Evolutionary conservation across 495 filamentous ascomycete species (phyloP).

Genomic region (Zalerion maritima): DNA sequence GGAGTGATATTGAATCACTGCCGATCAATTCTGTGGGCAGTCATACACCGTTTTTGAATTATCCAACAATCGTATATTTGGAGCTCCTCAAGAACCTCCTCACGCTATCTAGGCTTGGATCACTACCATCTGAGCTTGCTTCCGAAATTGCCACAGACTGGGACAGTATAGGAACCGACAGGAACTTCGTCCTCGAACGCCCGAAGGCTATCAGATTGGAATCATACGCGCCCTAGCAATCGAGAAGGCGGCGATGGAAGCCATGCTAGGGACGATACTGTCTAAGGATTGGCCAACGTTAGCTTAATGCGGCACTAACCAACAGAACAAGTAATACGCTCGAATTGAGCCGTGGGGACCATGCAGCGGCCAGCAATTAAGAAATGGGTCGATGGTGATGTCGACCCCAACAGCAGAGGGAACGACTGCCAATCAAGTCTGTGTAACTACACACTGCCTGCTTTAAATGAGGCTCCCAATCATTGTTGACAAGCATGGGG

Average conservation of each 20-base stretch:
- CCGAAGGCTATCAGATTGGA: conserved; percentile 9
- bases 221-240: conserved; percentile 8
- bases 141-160: too few species aligned
- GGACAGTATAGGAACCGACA: too few species aligned
- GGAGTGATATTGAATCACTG: too few species aligned
- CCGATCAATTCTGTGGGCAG: too few species aligned
- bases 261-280: too few species aligned
- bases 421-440: conserved; percentile 5
- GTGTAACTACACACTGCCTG: conserved; percentile 3
- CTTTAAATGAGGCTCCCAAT: conserved; percentile 2
- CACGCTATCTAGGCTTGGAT: too few species aligned
- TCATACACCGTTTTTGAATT: too few species aligned
- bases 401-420: conserved; percentile 3
- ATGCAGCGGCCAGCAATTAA: conserved; percentile 3
- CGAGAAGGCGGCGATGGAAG: conserved; percentile 7
- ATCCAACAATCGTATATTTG: too few species aligned
- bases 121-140: too few species aligned
- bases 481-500: conserved; percentile 2
- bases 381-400: conserved; percentile 1
- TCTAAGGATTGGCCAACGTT: too few species aligned
- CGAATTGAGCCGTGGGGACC: conserved; percentile 5
- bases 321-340: conserved; percentile 8
- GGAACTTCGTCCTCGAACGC: conserved; percentile 2
- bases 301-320: conserved; percentile 8
- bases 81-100: too few species aligned